Conservation (phyloP, 192 early-diverging fungal species). For the Lobosporangium transversale region DNA sequence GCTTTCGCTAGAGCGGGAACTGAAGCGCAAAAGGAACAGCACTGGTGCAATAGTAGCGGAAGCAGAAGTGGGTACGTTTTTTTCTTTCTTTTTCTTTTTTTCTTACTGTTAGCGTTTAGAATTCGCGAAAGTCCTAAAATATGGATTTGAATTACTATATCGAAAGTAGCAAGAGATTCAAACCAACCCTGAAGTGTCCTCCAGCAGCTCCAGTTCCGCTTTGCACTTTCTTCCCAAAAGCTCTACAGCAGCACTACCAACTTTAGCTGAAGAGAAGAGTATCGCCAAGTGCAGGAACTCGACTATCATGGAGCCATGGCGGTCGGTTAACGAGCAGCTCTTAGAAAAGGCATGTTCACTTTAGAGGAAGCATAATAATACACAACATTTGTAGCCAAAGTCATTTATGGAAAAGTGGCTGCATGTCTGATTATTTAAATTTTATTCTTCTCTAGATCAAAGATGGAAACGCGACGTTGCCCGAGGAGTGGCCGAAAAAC, state of each 20-base stretch:
- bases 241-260: conserved; percentile 11
- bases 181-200: conserved; percentile 10
- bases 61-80: background rate
- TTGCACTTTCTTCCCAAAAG: conserved; percentile 12
- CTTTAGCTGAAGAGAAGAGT: conserved; percentile 13
- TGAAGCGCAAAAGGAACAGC: conserved; percentile 1
- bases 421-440: background rate
- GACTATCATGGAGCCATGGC: conserved; percentile 32
- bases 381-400: background rate
- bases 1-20: background rate
- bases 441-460: conserved; percentile 22
- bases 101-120: background rate
- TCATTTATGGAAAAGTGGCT: background rate
- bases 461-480: conserved; percentile 24
- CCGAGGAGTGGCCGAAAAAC: conserved; percentile 38
- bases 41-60: background rate
- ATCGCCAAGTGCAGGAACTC: conserved; percentile 31
- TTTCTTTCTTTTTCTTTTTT: conserved; percentile 2
- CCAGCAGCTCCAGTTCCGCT: conserved; percentile 11
- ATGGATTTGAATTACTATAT: conserved; percentile 5
- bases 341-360: conserved; percentile 32
- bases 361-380: conserved; percentile 8
- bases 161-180: conserved; percentile 3
- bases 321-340: conserved; percentile 26
- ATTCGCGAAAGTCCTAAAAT: conserved; percentile 1